These are phyloP conservation scores for Arabidopsis suecica DNA, from an alignment of 345 rosid genomes.

Conservation along the genomic window DNA sequence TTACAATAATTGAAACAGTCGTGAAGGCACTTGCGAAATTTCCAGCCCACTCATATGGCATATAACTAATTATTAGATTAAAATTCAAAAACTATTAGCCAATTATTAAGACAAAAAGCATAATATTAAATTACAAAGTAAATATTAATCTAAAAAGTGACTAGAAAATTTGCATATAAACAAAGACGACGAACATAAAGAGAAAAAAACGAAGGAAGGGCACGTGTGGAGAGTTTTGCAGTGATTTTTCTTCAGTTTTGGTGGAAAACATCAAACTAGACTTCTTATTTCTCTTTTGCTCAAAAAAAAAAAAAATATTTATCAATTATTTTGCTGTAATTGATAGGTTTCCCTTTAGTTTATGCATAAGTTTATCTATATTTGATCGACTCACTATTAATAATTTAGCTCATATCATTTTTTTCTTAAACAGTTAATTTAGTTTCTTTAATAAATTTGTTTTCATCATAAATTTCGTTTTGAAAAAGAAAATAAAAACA, in stretches of 20 bases:
- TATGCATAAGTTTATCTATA: not conserved
- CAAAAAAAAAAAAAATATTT: too few relatives aligned
- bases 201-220: constrained; percentile 7
- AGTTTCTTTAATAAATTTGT: not conserved
- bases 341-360: constrained; percentile 5
- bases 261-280: constrained; percentile 24
- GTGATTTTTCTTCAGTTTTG: constrained; percentile 26
- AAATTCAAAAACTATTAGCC: not conserved
- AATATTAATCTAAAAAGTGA: constrained; percentile 3
- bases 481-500: not conserved
- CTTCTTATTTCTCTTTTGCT: not conserved
- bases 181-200: not conserved
- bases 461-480: not conserved
- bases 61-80: constrained; percentile 1
- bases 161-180: not conserved
- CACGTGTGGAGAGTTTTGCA: constrained; percentile 41
- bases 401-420: too few relatives aligned
- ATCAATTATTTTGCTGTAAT: constrained; percentile 20
- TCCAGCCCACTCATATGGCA: constrained; percentile 38
- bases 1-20: constrained; percentile 41
- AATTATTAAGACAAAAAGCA: constrained; percentile 32
- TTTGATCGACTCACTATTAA: not conserved
- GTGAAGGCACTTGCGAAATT: constrained; percentile 38
- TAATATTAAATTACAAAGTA: not conserved
- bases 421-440: too few relatives aligned